These are phyloP conservation scores for Mortierella polycephala DNA, from an alignment of 371 early-diverging fungal species.

Conservation along the genomic window DNA sequence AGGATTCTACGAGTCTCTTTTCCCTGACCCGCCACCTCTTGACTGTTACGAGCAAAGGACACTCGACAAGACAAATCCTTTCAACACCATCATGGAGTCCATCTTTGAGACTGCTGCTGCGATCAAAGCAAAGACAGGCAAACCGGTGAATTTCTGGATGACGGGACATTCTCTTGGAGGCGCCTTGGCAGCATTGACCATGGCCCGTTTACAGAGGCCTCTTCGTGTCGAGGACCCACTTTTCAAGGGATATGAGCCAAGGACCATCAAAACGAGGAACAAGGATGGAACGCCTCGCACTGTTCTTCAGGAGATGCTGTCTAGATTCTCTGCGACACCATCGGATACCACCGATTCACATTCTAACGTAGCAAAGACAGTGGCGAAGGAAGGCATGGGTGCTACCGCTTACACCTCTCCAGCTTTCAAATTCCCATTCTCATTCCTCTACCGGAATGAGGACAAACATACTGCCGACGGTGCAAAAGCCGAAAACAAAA, in stretches of 20 bases:
- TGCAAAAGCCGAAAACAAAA: neutral
- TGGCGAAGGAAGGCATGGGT: too few relatives aligned
- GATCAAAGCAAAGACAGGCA: slow-evolving; percentile 27
- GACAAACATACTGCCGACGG: neutral
- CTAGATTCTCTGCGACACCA: slow-evolving; percentile 2
- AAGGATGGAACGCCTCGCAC: slow-evolving; percentile 22
- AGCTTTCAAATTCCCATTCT: neutral
- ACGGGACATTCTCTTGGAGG: slow-evolving; percentile 65
- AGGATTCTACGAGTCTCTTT: slow-evolving; percentile 50
- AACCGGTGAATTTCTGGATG: slow-evolving; percentile 62
- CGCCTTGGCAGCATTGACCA: slow-evolving; percentile 57
- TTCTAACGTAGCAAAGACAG: too few relatives aligned
- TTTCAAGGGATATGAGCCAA: slow-evolving; percentile 9
- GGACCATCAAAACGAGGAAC: slow-evolving; percentile 7
- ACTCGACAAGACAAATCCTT: slow-evolving; percentile 57
- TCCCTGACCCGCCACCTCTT: slow-evolving; percentile 41
- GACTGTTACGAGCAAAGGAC: slow-evolving; percentile 17
- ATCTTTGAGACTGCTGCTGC: slow-evolving; percentile 51
- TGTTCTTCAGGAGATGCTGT: slow-evolving; percentile 41
- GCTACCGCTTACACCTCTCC: neutral
- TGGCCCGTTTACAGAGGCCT: slow-evolving; percentile 60
- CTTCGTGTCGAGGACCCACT: slow-evolving; percentile 53
- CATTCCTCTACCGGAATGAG: neutral
- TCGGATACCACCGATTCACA: neutral
- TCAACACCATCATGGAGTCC: slow-evolving; percentile 56